Evolutionary conservation across 2,329 filamentous ascomycete species (phyloP).

Genomic region (Colletotrichum trifolii): DNA sequence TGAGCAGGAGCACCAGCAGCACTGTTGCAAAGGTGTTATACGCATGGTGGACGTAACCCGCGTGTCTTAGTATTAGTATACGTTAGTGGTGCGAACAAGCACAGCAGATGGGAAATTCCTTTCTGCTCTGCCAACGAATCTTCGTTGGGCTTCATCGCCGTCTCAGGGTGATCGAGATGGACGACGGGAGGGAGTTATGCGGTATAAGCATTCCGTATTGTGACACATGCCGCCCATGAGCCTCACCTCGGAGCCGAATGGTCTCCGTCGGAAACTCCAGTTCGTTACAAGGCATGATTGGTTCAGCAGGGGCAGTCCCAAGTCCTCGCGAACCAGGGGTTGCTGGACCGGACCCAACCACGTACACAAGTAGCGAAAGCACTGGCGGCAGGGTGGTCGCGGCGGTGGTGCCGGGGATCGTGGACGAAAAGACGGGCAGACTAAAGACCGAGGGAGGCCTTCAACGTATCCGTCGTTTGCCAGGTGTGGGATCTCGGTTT

Average conservation of each 20-base stretch:
- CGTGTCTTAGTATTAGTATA: conserved; percentile 23
- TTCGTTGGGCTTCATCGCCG: conserved; percentile 15
- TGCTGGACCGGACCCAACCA: conserved; percentile 6
- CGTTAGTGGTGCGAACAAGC: not conserved
- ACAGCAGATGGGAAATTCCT: not conserved
- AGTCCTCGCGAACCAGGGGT: not conserved
- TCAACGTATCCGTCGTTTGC: not conserved
- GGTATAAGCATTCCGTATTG: conserved; percentile 12
- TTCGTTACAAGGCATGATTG: conserved; percentile 11
- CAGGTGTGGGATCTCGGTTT: conserved; percentile 13
- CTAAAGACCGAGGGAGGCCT: conserved; percentile 6
- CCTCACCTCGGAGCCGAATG: conserved; percentile 25
- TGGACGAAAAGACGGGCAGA: not conserved
- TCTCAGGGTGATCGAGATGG: conserved; percentile 18
- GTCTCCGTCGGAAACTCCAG: not conserved
- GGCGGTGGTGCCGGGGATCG: not conserved
- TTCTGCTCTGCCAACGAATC: conserved; percentile 8
- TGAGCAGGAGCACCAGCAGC: conserved; percentile 7
- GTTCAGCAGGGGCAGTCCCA: conserved; percentile 1
- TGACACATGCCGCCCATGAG: conserved; percentile 22
- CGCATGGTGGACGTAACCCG: conserved; percentile 13
- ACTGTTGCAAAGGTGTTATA: conserved; percentile 17
- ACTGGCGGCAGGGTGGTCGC: conserved; percentile 11
- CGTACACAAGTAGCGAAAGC: conserved; percentile 1
- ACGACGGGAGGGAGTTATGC: conserved; percentile 15